Conservation (phyloP, 1,139 yeast genomes). For the Saccharomyces hybrid region DNA sequence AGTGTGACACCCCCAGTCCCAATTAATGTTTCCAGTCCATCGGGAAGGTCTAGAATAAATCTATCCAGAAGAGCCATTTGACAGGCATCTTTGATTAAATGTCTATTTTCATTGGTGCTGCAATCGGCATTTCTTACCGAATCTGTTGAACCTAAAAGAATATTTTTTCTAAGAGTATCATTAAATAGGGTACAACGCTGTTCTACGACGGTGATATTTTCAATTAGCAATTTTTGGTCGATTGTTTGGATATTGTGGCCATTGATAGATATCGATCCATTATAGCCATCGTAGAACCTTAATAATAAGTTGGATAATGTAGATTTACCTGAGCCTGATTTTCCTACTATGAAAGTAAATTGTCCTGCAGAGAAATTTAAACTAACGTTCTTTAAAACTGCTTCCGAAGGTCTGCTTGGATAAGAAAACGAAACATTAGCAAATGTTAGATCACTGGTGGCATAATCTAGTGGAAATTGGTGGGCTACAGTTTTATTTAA, state of each 20-base stretch:
- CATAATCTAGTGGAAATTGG: conserved; percentile 11
- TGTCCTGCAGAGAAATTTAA: conserved; percentile 41
- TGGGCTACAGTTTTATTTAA: conserved; percentile 11
- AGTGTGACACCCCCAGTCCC: conserved; percentile 42
- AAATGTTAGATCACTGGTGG: conserved; percentile 37
- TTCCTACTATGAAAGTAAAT: conserved; percentile 64
- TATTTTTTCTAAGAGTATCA: conserved; percentile 54
- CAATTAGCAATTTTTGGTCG: conserved; percentile 46
- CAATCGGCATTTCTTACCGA: conserved; percentile 17
- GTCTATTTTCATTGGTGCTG: conserved; percentile 18
- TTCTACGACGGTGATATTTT: conserved; percentile 63
- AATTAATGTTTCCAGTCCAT: conserved; percentile 48
- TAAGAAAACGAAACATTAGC: conserved; percentile 52
- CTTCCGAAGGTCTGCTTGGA: conserved; percentile 42
- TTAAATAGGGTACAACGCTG: conserved; percentile 63
- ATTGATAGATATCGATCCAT: conserved; percentile 51
- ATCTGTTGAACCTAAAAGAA: conserved; percentile 38
- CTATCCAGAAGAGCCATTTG: conserved; percentile 44
- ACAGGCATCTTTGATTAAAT: conserved; percentile 39
- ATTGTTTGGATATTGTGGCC: conserved; percentile 41
- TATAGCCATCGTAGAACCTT: conserved; percentile 43
- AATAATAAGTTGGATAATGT: conserved; percentile 60
- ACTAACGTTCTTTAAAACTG: conserved; percentile 40
- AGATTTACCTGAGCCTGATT: conserved; percentile 90
- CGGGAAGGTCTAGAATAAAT: conserved; percentile 40